phyloP scores from a whole-genome alignment of 305 asterid genomes.

The Caryopteris hybrid region DNA sequence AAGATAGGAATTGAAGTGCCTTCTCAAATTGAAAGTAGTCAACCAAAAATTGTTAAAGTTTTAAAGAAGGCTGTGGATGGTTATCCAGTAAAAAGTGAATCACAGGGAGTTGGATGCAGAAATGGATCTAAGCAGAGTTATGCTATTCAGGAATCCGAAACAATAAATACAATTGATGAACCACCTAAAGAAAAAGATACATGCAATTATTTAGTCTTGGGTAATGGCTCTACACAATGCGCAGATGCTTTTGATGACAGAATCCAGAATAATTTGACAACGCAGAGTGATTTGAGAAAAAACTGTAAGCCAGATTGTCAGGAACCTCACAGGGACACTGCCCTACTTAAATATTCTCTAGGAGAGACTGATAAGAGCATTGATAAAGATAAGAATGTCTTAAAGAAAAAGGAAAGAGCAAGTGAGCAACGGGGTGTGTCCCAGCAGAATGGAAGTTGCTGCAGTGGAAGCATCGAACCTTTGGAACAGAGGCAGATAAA shows the following conservation, averaged over 20 bases:
- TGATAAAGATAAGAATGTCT: constrained; percentile 21
- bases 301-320: constrained; percentile 25
- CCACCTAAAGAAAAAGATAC: constrained; percentile 22
- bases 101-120: constrained; percentile 24
- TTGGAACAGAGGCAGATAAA: constrained; percentile 20
- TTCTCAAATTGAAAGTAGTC: constrained; percentile 20
- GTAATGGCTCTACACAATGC: constrained; percentile 27
- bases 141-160: constrained; percentile 24
- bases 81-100: constrained; percentile 22
- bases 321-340: constrained; percentile 27
- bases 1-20: constrained; percentile 33
- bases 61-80: constrained; percentile 12
- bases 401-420: constrained; percentile 20
- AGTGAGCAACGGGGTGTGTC: constrained; percentile 27
- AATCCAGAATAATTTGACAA: constrained; percentile 22
- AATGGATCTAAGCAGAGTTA: constrained; percentile 25
- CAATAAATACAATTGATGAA: constrained; percentile 21
- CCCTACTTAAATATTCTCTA: constrained; percentile 24
- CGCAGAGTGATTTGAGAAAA: constrained; percentile 19
- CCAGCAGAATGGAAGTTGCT: constrained; percentile 22
- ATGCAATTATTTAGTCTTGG: constrained; percentile 18
- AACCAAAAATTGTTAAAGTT: constrained; percentile 21
- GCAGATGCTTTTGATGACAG: constrained; percentile 20
- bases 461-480: constrained; percentile 16
- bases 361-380: constrained; percentile 25